Conservation (phyloP, 2,329 filamentous ascomycete genomes). For the Pseudogymnoascus sp. region DNA sequence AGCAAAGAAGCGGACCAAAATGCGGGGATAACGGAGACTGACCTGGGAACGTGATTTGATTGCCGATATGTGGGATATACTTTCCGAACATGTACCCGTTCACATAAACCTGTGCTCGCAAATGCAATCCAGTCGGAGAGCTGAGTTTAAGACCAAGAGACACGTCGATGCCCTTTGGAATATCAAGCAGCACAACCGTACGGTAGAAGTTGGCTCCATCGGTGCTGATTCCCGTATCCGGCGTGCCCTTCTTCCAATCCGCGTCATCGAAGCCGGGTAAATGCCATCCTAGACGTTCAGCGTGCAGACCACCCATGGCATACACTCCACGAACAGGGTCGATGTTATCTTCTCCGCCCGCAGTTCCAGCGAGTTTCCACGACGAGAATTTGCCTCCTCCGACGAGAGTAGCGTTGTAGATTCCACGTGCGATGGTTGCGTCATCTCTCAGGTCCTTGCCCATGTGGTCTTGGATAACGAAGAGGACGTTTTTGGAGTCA, state of each 20-base stretch:
- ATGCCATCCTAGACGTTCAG: slow-evolving; percentile 50
- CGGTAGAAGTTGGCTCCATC: slow-evolving; percentile 49
- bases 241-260: slow-evolving; percentile 31
- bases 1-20: background rate
- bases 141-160: slow-evolving; percentile 47
- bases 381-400: slow-evolving; percentile 36
- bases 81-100: slow-evolving; percentile 57
- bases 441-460: slow-evolving; percentile 46
- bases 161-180: slow-evolving; percentile 45
- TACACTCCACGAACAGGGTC: slow-evolving; percentile 47
- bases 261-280: slow-evolving; percentile 45
- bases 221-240: slow-evolving; percentile 33
- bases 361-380: slow-evolving; percentile 51
- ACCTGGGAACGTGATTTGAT: slow-evolving; percentile 48
- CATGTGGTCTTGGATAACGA: slow-evolving; percentile 51
- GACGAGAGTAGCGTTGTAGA: slow-evolving; percentile 43
- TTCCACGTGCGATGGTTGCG: slow-evolving; percentile 42
- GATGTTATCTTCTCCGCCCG: slow-evolving; percentile 41
- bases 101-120: slow-evolving; percentile 50
- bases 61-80: slow-evolving; percentile 51
- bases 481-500: slow-evolving; percentile 37
- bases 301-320: slow-evolving; percentile 50
- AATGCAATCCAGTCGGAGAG: slow-evolving; percentile 34
- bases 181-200: slow-evolving; percentile 39
- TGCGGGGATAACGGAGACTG: slow-evolving; percentile 4